Evolutionary conservation across 2,329 filamentous ascomycete species (phyloP).

Genomic region (Phoma herbarum): DNA sequence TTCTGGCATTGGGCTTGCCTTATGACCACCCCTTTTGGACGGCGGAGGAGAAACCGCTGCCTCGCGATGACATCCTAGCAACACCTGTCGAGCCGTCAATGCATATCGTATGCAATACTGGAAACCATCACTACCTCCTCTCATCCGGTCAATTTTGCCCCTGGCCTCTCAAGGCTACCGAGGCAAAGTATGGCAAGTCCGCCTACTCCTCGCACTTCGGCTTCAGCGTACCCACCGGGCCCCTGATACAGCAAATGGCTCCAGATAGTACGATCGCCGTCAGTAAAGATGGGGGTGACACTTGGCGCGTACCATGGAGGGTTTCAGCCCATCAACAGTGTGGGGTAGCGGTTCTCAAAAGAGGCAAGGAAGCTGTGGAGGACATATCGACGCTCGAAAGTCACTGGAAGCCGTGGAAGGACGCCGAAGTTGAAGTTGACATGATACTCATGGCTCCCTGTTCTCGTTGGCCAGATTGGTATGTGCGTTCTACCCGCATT

Average conservation of each 20-base stretch:
- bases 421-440: slow-evolving; percentile 34
- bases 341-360: neutral
- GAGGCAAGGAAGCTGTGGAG: slow-evolving; percentile 10
- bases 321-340: neutral
- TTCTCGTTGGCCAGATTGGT: slow-evolving; percentile 42
- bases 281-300: slow-evolving; percentile 52
- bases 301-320: slow-evolving; percentile 53
- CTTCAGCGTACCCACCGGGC: slow-evolving; percentile 53
- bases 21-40: slow-evolving; percentile 58
- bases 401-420: slow-evolving; percentile 44
- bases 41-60: slow-evolving; percentile 51
- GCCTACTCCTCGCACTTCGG: slow-evolving; percentile 50
- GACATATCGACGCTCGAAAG: slow-evolving; percentile 26
- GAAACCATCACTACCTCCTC: slow-evolving; percentile 45
- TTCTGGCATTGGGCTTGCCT: slow-evolving; percentile 55
- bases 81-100: slow-evolving; percentile 39
- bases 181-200: slow-evolving; percentile 49
- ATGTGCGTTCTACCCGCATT: slow-evolving; percentile 37
- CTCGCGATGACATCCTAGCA: slow-evolving; percentile 3
- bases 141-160: slow-evolving; percentile 47
- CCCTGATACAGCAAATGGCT: slow-evolving; percentile 52
- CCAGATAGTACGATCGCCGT: slow-evolving; percentile 53
- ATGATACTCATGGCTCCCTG: slow-evolving; percentile 38
- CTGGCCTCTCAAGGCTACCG: slow-evolving; percentile 49
- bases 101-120: slow-evolving; percentile 58